Percentiles rank a stretch among this genome's conserved stretches.
These are phyloP conservation scores for Botrytis tulipae DNA, from an alignment of 2,329 filamentous ascomycete species.

Conservation along the genomic window DNA sequence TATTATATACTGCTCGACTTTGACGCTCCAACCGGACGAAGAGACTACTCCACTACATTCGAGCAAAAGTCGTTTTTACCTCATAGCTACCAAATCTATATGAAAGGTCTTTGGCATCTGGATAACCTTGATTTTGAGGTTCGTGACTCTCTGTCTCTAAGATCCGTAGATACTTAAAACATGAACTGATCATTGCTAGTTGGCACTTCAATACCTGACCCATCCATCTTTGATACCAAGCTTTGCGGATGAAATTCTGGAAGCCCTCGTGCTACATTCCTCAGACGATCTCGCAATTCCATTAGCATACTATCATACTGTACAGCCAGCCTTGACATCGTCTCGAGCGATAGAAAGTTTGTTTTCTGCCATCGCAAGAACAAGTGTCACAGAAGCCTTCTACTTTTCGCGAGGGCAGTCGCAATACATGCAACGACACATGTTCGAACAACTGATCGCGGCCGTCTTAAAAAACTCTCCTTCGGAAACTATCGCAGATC, in stretches of 20 bases:
- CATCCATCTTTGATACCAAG: slow-evolving; percentile 78
- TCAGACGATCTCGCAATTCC: slow-evolving; percentile 62
- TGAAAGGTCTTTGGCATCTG: slow-evolving; percentile 78
- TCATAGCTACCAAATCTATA: slow-evolving; percentile 73
- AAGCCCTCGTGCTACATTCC: slow-evolving; percentile 62
- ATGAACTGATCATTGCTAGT: slow-evolving; percentile 42
- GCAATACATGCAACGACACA: slow-evolving; percentile 56
- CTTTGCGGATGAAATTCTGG: slow-evolving; percentile 80
- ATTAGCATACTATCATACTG: slow-evolving; percentile 75
- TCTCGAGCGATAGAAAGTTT: slow-evolving; percentile 62
- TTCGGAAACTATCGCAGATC: slow-evolving; percentile 47
- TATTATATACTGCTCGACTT: slow-evolving; percentile 83
- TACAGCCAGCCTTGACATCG: slow-evolving; percentile 68
- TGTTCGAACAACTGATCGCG: slow-evolving; percentile 66
- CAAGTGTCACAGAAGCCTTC: slow-evolving; percentile 70
- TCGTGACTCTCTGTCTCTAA: slow-evolving; percentile 25
- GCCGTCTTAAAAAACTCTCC: slow-evolving; percentile 50
- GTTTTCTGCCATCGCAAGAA: slow-evolving; percentile 65
- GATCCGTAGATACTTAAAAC: slow-evolving; percentile 6
- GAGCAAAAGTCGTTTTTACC: slow-evolving; percentile 65
- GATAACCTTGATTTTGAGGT: slow-evolving; percentile 70
- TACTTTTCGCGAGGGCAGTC: slow-evolving; percentile 68
- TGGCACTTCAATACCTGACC: slow-evolving; percentile 71
- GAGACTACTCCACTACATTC: slow-evolving; percentile 55
- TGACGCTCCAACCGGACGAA: slow-evolving; percentile 42